Evolutionary conservation across 768 basidiomycete genomes (phyloP).

Genomic region (Hypsizygus marmoreus): DNA sequence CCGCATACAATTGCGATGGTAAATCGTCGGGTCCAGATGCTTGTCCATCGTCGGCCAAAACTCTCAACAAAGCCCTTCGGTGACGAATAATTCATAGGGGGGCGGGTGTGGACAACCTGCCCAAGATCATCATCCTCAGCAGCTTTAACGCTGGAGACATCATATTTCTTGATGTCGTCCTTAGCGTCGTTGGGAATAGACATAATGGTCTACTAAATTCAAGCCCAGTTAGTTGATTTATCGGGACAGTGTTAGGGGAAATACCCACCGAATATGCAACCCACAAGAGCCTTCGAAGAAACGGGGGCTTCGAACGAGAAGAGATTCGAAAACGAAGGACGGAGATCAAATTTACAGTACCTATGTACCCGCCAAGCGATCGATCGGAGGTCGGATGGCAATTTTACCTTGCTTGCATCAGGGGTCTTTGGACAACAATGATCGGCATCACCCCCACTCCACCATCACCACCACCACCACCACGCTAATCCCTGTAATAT

Average conservation of each 20-base stretch:
- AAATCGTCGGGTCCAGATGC: constrained; percentile 80
- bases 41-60: constrained; percentile 61
- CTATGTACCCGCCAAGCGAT: not conserved
- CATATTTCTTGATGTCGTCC: constrained; percentile 16
- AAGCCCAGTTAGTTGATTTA: not conserved
- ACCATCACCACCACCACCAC: too few relatives aligned
- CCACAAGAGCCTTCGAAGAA: not conserved
- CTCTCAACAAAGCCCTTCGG: constrained; percentile 52
- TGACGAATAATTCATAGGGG: constrained; percentile 72
- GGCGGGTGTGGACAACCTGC: constrained; percentile 35
- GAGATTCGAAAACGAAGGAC: not conserved
- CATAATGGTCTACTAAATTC: constrained; percentile 4
- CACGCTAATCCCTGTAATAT: not conserved
- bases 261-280: not conserved
- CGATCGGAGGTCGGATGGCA: too few relatives aligned
- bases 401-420: not conserved
- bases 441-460: too few relatives aligned
- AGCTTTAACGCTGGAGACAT: constrained; percentile 10
- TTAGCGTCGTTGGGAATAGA: constrained; percentile 4
- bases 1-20: constrained; percentile 70
- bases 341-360: constrained; percentile 5
- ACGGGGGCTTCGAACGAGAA: not conserved
- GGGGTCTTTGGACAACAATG: not conserved
- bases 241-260: not conserved
- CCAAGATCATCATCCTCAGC: constrained; percentile 10